phyloP scores from a whole-genome alignment of 2,329 filamentous ascomycete species.

The Sphaerulina vaccinii region DNA sequence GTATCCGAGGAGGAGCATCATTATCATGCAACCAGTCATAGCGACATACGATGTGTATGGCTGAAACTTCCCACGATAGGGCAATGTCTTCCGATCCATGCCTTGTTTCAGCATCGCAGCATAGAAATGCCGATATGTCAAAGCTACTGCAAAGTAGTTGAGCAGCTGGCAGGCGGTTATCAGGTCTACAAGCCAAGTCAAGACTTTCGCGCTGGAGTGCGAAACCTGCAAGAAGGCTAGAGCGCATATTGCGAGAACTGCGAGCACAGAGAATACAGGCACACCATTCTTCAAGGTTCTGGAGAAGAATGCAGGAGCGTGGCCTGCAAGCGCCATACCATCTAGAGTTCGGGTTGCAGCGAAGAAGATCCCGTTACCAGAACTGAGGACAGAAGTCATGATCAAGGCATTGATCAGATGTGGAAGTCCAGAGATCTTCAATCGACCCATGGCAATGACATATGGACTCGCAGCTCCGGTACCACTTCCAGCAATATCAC shows the following conservation, averaged over 20 bases:
- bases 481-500: conserved; percentile 49
- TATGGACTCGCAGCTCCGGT: conserved; percentile 65
- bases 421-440: conserved; percentile 62
- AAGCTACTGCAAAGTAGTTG: conserved; percentile 58
- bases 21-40: conserved; percentile 22
- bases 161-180: conserved; percentile 59
- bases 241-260: conserved; percentile 41
- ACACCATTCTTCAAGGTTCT: conserved; percentile 60
- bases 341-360: conserved; percentile 66
- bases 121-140: conserved; percentile 58
- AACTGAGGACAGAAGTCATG: conserved; percentile 64
- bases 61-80: conserved; percentile 54
- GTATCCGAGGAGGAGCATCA: conserved; percentile 55
- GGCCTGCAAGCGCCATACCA: conserved; percentile 61
- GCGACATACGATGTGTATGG: conserved; percentile 51
- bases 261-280: conserved; percentile 55
- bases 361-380: conserved; percentile 66
- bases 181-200: conserved; percentile 48
- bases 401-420: conserved; percentile 71
- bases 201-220: conserved; percentile 26
- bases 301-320: conserved; percentile 53
- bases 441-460: conserved; percentile 65
- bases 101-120: conserved; percentile 50
- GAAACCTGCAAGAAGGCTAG: conserved; percentile 33
- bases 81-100: conserved; percentile 50